These are phyloP conservation scores for Zasmidium cellare DNA, from an alignment of 2,329 filamentous ascomycete species.

Conservation along the genomic window DNA sequence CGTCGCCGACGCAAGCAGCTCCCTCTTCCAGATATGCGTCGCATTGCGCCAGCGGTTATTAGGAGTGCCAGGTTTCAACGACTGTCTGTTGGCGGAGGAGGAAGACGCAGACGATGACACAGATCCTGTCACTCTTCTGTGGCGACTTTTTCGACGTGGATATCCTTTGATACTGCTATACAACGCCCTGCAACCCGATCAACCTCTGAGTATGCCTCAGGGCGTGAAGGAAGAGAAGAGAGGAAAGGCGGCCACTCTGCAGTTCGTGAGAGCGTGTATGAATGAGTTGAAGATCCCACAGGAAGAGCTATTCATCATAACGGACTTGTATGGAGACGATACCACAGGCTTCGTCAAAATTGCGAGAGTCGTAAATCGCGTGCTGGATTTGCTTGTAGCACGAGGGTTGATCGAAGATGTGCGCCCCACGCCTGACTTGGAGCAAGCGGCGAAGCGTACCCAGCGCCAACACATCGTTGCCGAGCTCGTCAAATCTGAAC, in stretches of 20 bases:
- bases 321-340: slow-evolving; percentile 87
- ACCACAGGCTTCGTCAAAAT: slow-evolving; percentile 98
- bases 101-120: slow-evolving; percentile 66
- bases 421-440: slow-evolving; percentile 54
- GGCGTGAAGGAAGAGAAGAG: slow-evolving; percentile 68
- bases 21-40: slow-evolving; percentile 93
- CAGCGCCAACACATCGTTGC: slow-evolving; percentile 86
- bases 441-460: slow-evolving; percentile 57
- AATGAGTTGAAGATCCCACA: slow-evolving; percentile 76
- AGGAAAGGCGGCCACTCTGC: slow-evolving; percentile 85
- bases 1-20: slow-evolving; percentile 85
- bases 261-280: slow-evolving; percentile 87
- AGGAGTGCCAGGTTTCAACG: slow-evolving; percentile 80
- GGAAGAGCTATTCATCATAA: slow-evolving; percentile 86
- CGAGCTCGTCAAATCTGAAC: slow-evolving; percentile 90
- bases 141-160: slow-evolving; percentile 81
- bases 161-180: slow-evolving; percentile 85
- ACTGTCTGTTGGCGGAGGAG: slow-evolving; percentile 70
- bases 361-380: slow-evolving; percentile 86
- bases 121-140: slow-evolving; percentile 86
- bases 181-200: slow-evolving; percentile 75
- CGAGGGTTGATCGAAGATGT: slow-evolving; percentile 69
- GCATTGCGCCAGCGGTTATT: slow-evolving; percentile 77
- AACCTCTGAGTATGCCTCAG: slow-evolving; percentile 55
- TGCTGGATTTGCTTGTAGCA: slow-evolving; percentile 81